Evolutionary conservation across 2,329 filamentous ascomycete species (phyloP), one percentile per base, ranked within the genome.

Genomic region (Pseudogymnoascus sp.): DNA sequence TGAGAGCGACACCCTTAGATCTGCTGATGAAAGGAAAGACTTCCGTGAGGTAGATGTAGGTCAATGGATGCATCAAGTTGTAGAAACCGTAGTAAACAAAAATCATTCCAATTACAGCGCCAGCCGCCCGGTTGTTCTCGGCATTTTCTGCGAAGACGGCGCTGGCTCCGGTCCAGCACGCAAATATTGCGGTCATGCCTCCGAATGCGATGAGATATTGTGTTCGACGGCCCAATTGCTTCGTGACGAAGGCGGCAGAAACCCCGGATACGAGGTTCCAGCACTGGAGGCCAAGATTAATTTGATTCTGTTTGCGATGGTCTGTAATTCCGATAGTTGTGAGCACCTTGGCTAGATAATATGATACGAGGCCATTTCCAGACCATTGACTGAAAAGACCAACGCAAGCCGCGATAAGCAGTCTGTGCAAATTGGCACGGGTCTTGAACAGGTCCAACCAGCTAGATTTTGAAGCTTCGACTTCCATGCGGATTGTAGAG

Each of bases 361-460:
- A 26, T 26, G 23, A 26, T 26, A 26, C 23, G 23, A 26, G 23
- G 23, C 23, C 23, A 26, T 26, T 26, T 26, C 23, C 23, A 26
- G 23, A 26, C 23, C 23, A 26, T 26, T 26, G 23, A 26, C 77
- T 78, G 72, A 83, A 83, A 58, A 81, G 70, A 65, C 80, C 80
- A 11, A 79, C 74, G 21, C 75, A 73, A 52, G 81, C 70, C 14
- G 78, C 71, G 62, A 84, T 80, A 58, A 81, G 69, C 37, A 82
- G 71, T n/a, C 81, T 74, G 65, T 78, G 76, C 33, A 80, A 76
- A 70, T 83, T 83, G 33, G 78, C 80, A 39, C 74, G 74, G 7
- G 77, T 79, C 26, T 33, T 58, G 14, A 31, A 62, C 16, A 81
- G 72, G 63, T 78, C 75, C 11, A 70, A 64, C 73, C 78, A 79